A percentile compares a stretch with the other conserved stretches of the same genome.
phyloP scores from a whole-genome alignment of 345 rosid species.

The Eucalyptus tenuipes region DNA sequence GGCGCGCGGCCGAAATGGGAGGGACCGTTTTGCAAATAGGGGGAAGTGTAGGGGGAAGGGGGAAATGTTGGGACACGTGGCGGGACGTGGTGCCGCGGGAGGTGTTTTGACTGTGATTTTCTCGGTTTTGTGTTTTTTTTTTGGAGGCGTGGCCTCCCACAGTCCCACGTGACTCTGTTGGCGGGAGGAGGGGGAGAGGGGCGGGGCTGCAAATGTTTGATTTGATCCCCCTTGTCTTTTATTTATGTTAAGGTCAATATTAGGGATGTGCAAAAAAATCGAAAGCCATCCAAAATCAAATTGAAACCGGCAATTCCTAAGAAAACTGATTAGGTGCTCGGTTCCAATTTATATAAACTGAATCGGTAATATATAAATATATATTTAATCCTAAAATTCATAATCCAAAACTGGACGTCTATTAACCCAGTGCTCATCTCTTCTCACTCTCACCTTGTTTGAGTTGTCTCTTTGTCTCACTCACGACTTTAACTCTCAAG shows the following conservation, averaged over 20 bases:
- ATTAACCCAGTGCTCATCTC: too few relatives aligned
- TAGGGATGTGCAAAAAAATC: too few relatives aligned
- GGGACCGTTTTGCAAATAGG: not conserved
- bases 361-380: too few relatives aligned
- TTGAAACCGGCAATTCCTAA: too few relatives aligned
- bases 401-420: accelerated
- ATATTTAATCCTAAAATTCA: too few relatives aligned
- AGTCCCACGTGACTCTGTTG: not conserved
- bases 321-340: too few relatives aligned
- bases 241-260: not conserved
- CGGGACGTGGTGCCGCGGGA: not conserved
- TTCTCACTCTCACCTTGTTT: too few relatives aligned
- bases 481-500: too few relatives aligned
- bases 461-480: too few relatives aligned
- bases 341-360: too few relatives aligned
- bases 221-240: not conserved
- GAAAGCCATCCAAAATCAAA: accelerated
- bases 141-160: not conserved
- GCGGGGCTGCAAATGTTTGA: not conserved
- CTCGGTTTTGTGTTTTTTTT: not conserved
- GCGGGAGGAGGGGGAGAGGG: not conserved
- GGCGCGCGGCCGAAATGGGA: not conserved
- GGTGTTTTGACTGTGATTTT: not conserved
- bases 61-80: not conserved
- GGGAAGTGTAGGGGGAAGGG: not conserved